phyloP scores from a whole-genome alignment of 306 rosid species.

The Senna tora region DNA sequence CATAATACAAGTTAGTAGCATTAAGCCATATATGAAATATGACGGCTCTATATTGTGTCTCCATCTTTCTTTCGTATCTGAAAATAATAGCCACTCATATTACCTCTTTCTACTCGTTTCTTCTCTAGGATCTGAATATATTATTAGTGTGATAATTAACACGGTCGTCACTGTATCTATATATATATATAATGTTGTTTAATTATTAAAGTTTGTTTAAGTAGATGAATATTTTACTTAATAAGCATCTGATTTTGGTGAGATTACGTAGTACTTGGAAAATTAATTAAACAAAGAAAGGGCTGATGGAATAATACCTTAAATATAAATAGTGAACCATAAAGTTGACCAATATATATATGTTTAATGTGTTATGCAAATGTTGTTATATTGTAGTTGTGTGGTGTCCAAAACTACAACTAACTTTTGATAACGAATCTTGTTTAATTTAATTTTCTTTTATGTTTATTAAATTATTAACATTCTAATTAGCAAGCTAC shows the following conservation, averaged over 20 bases:
- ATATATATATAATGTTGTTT: no score
- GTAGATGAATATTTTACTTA: background rate
- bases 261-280: no score
- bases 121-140: background rate
- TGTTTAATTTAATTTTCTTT: slow-evolving; percentile 1
- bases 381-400: slow-evolving; percentile 34
- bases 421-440: slow-evolving; percentile 48
- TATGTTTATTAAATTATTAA: background rate
- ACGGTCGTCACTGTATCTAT: slow-evolving; percentile 31
- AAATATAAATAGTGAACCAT: slow-evolving; percentile 17
- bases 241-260: slow-evolving; percentile 21
- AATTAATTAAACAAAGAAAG: slow-evolving; percentile 37
- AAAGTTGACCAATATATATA: slow-evolving; percentile 34
- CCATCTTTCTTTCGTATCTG: background rate
- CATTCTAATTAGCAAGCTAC: background rate
- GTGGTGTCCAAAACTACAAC: slow-evolving; percentile 52
- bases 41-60: background rate
- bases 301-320: slow-evolving; percentile 36
- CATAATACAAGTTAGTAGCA: no score
- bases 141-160: background rate
- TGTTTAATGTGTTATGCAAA: slow-evolving; percentile 27
- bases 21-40: background rate
- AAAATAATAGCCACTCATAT: background rate
- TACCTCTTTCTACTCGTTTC: background rate
- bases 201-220: no score